These are phyloP conservation scores for Mycena belliarum DNA, from an alignment of 768 basidiomycete genomes.

Conservation along the genomic window DNA sequence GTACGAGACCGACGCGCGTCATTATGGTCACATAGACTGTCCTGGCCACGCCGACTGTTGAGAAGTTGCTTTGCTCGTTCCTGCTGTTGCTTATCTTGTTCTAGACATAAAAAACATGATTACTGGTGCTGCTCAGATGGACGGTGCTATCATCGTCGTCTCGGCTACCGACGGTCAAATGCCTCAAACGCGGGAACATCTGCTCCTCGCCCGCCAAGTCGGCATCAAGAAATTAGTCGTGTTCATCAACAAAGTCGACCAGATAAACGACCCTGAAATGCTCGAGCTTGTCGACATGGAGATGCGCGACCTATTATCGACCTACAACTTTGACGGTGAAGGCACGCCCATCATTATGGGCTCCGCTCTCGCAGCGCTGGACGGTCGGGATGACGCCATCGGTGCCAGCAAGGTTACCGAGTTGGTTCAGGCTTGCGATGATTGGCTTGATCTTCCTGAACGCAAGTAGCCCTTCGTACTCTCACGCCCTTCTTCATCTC, in stretches of 20 bases:
- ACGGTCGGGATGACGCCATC: constrained; percentile 78
- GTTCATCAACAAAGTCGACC: constrained; percentile 99
- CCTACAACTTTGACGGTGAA: constrained; percentile 96
- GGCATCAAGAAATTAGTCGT: constrained; percentile 97
- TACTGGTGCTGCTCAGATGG: constrained; percentile 98
- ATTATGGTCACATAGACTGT: constrained; percentile 98
- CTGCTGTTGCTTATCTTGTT: not conserved
- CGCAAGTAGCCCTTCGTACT: constrained; percentile 59
- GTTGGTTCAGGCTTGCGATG: constrained; percentile 84
- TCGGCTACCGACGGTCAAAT: constrained; percentile 99
- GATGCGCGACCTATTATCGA: constrained; percentile 92
- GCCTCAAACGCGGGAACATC: constrained; percentile 98
- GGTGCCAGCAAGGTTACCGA: constrained; percentile 81
- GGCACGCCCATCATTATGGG: constrained; percentile 98
- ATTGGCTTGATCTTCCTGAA: constrained; percentile 91
- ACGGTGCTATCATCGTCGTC: constrained; percentile 93
- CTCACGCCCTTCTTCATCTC: not conserved
- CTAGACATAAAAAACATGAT: constrained; percentile 98
- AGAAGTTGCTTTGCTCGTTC: constrained; percentile 29
- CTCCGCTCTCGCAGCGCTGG: constrained; percentile 92
- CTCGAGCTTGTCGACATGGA: constrained; percentile 99
- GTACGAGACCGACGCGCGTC: constrained; percentile 87
- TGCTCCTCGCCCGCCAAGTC: constrained; percentile 96
- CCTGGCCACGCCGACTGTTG: constrained; percentile 93
- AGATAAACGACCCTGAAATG: constrained; percentile 97